Conservation (phyloP, 129 eudicot species). For the Artemisia argyi region DNA sequence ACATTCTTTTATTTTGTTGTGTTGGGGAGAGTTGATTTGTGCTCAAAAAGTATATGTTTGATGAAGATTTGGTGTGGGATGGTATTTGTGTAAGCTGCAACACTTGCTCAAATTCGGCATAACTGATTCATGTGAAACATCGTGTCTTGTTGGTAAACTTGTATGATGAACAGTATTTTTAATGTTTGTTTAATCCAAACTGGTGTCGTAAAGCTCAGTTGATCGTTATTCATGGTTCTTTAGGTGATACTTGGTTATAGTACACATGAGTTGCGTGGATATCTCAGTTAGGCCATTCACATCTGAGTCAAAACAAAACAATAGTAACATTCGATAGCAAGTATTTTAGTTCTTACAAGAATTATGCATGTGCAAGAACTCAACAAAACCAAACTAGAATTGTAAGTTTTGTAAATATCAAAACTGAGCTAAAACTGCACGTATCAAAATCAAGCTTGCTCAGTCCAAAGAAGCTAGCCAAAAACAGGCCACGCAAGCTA, state of each 20-base stretch:
- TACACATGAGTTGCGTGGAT: background rate
- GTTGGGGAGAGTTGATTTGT: background rate
- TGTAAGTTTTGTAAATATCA: too few species aligned
- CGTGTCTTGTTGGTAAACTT: background rate
- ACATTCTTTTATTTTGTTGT: constrained; percentile 1
- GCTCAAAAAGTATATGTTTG: background rate
- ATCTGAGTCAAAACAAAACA: too few species aligned
- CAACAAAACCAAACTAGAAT: too few species aligned
- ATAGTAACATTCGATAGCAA: too few species aligned
- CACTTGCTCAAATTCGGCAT: background rate
- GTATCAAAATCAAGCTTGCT: too few species aligned
- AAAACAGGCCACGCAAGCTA: too few species aligned
- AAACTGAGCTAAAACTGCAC: too few species aligned
- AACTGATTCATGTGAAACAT: background rate
- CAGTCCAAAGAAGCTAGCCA: too few species aligned
- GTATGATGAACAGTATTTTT: background rate
- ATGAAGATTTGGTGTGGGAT: background rate
- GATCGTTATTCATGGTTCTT: background rate
- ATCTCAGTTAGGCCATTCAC: too few species aligned
- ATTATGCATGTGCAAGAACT: too few species aligned
- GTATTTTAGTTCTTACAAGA: too few species aligned
- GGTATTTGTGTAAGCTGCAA: background rate
- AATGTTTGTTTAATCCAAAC: background rate
- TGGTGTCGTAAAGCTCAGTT: background rate
- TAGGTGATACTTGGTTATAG: background rate